Conservation (phyloP, 192 early-diverging fungal genomes). For the Coemansia furcata region DNA sequence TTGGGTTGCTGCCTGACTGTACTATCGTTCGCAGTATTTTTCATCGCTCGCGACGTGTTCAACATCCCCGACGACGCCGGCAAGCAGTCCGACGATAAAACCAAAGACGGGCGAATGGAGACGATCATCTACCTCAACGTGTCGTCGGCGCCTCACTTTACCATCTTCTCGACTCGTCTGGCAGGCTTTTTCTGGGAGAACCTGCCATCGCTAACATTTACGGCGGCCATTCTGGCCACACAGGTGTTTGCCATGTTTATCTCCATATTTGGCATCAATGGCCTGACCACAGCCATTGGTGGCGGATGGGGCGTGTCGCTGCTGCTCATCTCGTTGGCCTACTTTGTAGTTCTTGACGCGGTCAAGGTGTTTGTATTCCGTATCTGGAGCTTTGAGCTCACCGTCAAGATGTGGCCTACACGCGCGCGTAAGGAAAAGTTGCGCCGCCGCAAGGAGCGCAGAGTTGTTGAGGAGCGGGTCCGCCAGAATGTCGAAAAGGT, state of each 20-base stretch:
- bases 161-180: constrained; percentile 91
- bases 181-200: constrained; percentile 86
- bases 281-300: constrained; percentile 62
- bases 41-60: constrained; percentile 66
- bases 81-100: constrained; percentile 46
- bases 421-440: constrained; percentile 62
- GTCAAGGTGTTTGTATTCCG: constrained; percentile 89
- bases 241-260: constrained; percentile 89
- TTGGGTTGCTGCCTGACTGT: constrained; percentile 72
- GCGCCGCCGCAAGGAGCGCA: constrained; percentile 51
- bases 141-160: constrained; percentile 88
- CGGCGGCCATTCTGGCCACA: constrained; percentile 78
- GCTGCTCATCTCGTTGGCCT: constrained; percentile 73
- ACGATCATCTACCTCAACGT: constrained; percentile 95
- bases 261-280: constrained; percentile 68
- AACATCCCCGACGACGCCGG: constrained; percentile 50
- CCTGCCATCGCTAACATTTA: constrained; percentile 76
- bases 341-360: constrained; percentile 81
- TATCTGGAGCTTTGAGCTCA: constrained; percentile 87
- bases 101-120: constrained; percentile 57
- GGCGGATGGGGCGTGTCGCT: constrained; percentile 72
- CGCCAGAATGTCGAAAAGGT: constrained; percentile 39
- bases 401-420: constrained; percentile 80
- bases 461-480: constrained; percentile 53
- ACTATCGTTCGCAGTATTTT: constrained; percentile 83